Evolutionary conservation across 2,329 filamentous ascomycete genomes (phyloP), one percentile per base, ranked within the genome.

Genomic region (Penicillium vulpinum): DNA sequence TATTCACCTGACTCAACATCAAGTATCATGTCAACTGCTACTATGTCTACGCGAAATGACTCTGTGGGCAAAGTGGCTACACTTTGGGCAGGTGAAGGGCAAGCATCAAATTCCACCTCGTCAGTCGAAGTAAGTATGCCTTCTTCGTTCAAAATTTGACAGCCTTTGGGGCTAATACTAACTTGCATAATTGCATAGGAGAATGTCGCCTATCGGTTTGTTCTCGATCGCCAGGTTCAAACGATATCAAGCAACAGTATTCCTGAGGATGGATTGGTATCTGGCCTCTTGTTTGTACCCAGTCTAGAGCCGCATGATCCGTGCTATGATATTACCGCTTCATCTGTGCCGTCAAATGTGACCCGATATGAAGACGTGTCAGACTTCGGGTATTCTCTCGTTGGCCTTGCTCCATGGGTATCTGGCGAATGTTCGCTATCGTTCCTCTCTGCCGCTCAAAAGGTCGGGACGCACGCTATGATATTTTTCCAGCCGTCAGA

Each of bases 401-500:
- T 97, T 65, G 92, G 89, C 28, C 77, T 97, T 51, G 92, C 91
- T 24, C 93, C 93, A 28, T 97, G 93, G 92, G 85, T 91, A 65
- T 89, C 83, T 60, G 77, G 82, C 8, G 78, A 85, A 26, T 99
- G 93, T 70, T 89, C 90, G 13, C 75, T 81, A 54, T 83, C 88
- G 43, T 96, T 91, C 70, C 81, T 97, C 45, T 75, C 81, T 18
- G 77, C 79, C 13, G 83, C 82, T 3, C 80, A 84, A 21, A 82
- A 84, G n/a, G 84, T 87, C 62, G 81, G 84, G 24, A 80, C 88
- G 10, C 82, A 85, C 40, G 82, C 76, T 21, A 79, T 86, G 52
- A 59, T 87, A n/a, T 83, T 85, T 62, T 87, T 81, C 62, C 72
- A 80, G 29, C 78, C 80, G 0, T 73, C 75, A 21, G 75, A 71